Base-by-base conservation (phyloP, 495 filamentous ascomycete genomes). In the Penicillium cosmopolitanum region DNA sequence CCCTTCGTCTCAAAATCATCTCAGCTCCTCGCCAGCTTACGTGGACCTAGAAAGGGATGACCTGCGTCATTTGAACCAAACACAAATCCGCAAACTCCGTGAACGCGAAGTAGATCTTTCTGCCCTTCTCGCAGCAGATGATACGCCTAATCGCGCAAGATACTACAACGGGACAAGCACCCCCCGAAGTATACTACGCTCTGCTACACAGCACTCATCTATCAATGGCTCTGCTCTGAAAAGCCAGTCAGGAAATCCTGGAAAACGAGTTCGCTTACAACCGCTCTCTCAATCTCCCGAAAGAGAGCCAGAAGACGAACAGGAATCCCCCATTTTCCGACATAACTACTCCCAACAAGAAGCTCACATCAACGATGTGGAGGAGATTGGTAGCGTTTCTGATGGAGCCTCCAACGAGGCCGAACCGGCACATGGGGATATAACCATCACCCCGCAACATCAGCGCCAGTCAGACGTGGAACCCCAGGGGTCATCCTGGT, bases 141-240 rank as follows among this genome's bases (percentile, higher is more conserved):
- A 73, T 54, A 80, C 76, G 2, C 78, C 78, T 13, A 78, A 75
- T n/a, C 74, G 72, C 23, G 64, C 64, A 10, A 69, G 68, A 31
- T 80, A 79, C 59, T 80, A 73, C 50, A 72, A 77, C 53, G 76
- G 69, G 34, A 74, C 66, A 57, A 73, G 70, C 42, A 78, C 71
- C 28, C 73, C 76, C 34, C 52, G 67, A 25, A 68, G 66, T 36
- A 60, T 67, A 35, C 42, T 64, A 7, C 64, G 52, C 23, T 63
- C 64, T 42, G 56, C 42, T 3, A 53, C 59, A 16, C 67, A 60
- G 18, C 46, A 42, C 18, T 58, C 62, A 4, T 57, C 68, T 15
- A 58, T 61, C 34, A 59, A 57, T 57, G 48, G 21, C 0, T 61
- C 64, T n/a, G 50, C 53, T 1, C 40, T 64, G 19, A 68, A 64